Evolutionary conservation across 2,329 filamentous ascomycete species (phyloP).

Genomic region (Fusarium begoniae): DNA sequence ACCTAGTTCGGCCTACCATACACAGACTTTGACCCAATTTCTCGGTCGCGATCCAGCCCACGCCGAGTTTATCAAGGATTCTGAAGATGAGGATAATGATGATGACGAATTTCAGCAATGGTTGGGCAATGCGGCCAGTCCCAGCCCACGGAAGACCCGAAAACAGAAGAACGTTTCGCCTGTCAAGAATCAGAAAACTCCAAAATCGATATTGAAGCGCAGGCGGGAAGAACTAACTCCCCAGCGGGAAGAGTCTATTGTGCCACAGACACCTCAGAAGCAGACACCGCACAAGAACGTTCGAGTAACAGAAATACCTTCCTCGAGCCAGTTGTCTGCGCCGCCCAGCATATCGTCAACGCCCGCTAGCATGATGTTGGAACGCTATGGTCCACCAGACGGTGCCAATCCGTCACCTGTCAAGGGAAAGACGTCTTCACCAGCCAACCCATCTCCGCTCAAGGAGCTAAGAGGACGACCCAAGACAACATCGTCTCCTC

Average conservation of each 20-base stretch:
- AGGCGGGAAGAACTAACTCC: not conserved
- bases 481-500: conserved; percentile 29
- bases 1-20: conserved; percentile 49
- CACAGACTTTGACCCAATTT: conserved; percentile 55
- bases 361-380: conserved; percentile 53
- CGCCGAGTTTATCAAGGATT: conserved; percentile 47
- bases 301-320: conserved; percentile 53
- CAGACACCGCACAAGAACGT: conserved; percentile 52
- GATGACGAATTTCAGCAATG: conserved; percentile 46
- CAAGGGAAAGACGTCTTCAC: conserved; percentile 47
- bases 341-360: conserved; percentile 52
- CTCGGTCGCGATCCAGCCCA: conserved; percentile 36
- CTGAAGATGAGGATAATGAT: conserved; percentile 50
- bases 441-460: conserved; percentile 32
- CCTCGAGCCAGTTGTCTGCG: conserved; percentile 51
- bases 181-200: conserved; percentile 23
- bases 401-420: conserved; percentile 49
- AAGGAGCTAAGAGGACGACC: conserved; percentile 36
- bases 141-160: conserved; percentile 35
- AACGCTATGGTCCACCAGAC: conserved; percentile 50
- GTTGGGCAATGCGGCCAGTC: conserved; percentile 44
- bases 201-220: conserved; percentile 29
- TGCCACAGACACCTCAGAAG: conserved; percentile 54
- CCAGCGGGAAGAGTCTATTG: conserved; percentile 47
- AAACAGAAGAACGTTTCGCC: conserved; percentile 14